Evolutionary conservation across 2,329 filamentous ascomycete species (phyloP), one percentile per base, ranked within the genome.

Genomic region (Geosmithia morbida): DNA sequence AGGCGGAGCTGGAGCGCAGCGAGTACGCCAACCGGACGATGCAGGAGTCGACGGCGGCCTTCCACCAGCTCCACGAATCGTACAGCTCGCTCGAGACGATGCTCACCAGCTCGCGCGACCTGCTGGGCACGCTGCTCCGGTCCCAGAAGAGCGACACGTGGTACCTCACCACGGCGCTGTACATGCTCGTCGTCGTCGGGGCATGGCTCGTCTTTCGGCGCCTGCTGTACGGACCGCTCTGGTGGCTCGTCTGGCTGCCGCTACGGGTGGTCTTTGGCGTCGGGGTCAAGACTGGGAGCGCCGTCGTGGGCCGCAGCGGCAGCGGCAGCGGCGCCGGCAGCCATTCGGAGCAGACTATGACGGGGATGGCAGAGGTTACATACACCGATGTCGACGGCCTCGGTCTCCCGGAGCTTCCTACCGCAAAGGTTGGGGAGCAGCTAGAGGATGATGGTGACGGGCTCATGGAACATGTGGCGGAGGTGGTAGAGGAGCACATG

Each of bases 141-240:
- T 92, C 86, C 52, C 87, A 94, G 60, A 98, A 98, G 72, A 92
- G 84, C 53, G 92, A 98, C 61, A 96, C 89, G 2, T 98, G 92
- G 92, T 98, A 98, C 61, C 75, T 98, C 33, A 85, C 92, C 65
- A 94, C 86, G 39, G 80, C 89, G 2, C 81, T 97, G 54, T 94
- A 89, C 60, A 73, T 96, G 55, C 74, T 97, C 16, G 58, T 84
- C 19, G 76, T 68, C 6, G 96, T 88, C 1, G 79, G 89, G 41
- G 72, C 70, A 29, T 98, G 92, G 92, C 73, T 98, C 7, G 60
- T 95, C 7, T 96, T 94, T 58, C 72, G 92, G 26, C 72, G 92
- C 43, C 70, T 90, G 41, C 59, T 98, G 7, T 98, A 94, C 67
- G 90, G 92, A 0, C 92, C 92, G 1, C 64, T 87, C 49, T 94